Evolutionary conservation across 2,329 filamentous ascomycete genomes (phyloP), one percentile per base, ranked within the genome.

Genomic region (Xylaria sp.): DNA sequence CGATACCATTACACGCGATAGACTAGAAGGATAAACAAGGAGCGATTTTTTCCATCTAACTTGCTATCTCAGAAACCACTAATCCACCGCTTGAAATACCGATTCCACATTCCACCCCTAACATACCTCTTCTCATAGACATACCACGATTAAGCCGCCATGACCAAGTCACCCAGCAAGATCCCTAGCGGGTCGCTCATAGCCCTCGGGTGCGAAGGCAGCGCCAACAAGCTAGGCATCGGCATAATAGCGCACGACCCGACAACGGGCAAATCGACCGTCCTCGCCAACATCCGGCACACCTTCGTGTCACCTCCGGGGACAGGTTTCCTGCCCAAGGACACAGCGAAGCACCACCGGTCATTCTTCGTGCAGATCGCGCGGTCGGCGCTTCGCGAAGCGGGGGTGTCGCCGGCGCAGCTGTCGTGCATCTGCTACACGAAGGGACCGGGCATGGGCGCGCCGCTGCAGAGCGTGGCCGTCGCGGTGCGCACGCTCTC

Each of bases 401-500:
- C 94, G 0, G 79, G 80, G 19, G 74, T 91, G 3, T 71, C 76
- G 0, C 77, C 88, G 13, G 72, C 79, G 11, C 89, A 96, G 73
- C 84, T 99, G 46, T 88, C 94, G 77, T 97, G 93, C 77, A 90
- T 99, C 70, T 97, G 93, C 83, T 99, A 94, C 80, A 99, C 95
- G 2, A 90, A 91, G 73, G 95, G 95, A 0, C 95, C 95, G 0
- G 95, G 95, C 0, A 99, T 99, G 95, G 95, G 95, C 60, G 94
- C 92, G 38, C 95, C 95, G 7, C 82, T 99, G 27, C 90, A 93
- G 65, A 88, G 89, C 63, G 92, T 96, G 13, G 94, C 94, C 31
- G 81, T 98, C 35, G 93, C 89, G 1, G 95, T 93, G 19, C 86
- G 95, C 62, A 92, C 91, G 65, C 80, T 98, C 31, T 84, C 87